Conservation (phyloP, 768 basidiomycete species). For the Holtermannia corniformis region DNA sequence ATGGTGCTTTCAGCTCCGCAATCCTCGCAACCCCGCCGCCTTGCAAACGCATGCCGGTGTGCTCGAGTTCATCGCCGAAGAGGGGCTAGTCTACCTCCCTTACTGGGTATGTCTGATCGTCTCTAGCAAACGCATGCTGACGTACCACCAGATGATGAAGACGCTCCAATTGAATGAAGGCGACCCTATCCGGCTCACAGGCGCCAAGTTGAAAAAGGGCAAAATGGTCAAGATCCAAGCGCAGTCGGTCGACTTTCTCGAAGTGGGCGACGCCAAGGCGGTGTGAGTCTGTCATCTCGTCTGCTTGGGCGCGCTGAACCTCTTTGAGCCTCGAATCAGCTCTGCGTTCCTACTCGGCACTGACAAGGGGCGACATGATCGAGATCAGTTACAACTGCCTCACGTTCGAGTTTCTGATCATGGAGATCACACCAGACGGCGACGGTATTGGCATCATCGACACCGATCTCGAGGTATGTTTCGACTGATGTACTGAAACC, state of each 20-base stretch:
- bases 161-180: constrained; percentile 86
- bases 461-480: constrained; percentile 93
- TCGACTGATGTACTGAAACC: constrained; percentile 5
- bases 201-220: constrained; percentile 78
- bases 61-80: constrained; percentile 95
- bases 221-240: constrained; percentile 95
- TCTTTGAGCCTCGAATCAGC: constrained; percentile 75
- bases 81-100: constrained; percentile 88
- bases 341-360: constrained; percentile 78
- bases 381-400: constrained; percentile 97
- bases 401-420: constrained; percentile 86
- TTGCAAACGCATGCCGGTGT: constrained; percentile 88
- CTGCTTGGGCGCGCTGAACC: not conserved
- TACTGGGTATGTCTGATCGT: constrained; percentile 58
- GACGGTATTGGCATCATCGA: constrained; percentile 83
- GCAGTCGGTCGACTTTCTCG: constrained; percentile 86
- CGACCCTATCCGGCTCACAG: constrained; percentile 86
- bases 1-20: constrained; percentile 94
- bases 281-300: constrained; percentile 55
- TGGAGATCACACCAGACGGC: constrained; percentile 76
- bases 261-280: constrained; percentile 94
- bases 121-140: constrained; percentile 8
- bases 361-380: constrained; percentile 94
- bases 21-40: constrained; percentile 70
- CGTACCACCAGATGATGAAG: constrained; percentile 73